Evolutionary conservation across 2,329 filamentous ascomycete genomes (phyloP), one percentile per base, ranked within the genome.

Genomic region (Fusarium xylarioides): DNA sequence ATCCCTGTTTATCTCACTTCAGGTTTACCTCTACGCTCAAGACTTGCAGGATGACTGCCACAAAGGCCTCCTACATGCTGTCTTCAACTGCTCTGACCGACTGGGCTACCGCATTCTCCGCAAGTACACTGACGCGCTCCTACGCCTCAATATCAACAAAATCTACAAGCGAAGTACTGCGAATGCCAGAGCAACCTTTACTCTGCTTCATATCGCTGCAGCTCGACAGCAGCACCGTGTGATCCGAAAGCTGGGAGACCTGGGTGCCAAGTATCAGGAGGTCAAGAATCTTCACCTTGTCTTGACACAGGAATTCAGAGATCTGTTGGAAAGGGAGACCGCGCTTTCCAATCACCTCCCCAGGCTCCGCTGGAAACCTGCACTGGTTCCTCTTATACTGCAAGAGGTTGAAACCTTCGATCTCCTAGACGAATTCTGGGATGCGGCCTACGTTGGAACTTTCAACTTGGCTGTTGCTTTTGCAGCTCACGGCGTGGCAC

Each of bases 161-260:
- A 12, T 15, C 11, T 15, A 23, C 34, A 35, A 38, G 32, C 23
- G 11, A 21, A 16, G 18, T 9, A 7, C 7, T 35, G 9, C 32
- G 6, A 37, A 26, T 14, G 23, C 28, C n/a, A 52, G 18, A 35
- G 30, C 47, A 34, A 18, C 11, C 7, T 66, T 26, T 21, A 71
- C 68, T 18, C 26, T 54, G 16, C 68, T 71, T 47, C 68, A 71
- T 19, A 14, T 63, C 16, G 62, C 67, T 12, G 68, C 62, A 26
- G 37, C 42, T 14, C 15, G 11, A 3, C 7, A 37, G 2, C 35
- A 70, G 11, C 16, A 21, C 16, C 16, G 28, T 3, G 37, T 47
- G 5, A 66, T 58, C 8, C 2, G 16, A 18, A 43, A 40, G 10
- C 62, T 71, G 2, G 12, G 53, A 19, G 2, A 47, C 15, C 55